These are phyloP conservation scores for Solanum chmielewskii DNA, from an alignment of 257 asterid species.

Conservation along the genomic window DNA sequence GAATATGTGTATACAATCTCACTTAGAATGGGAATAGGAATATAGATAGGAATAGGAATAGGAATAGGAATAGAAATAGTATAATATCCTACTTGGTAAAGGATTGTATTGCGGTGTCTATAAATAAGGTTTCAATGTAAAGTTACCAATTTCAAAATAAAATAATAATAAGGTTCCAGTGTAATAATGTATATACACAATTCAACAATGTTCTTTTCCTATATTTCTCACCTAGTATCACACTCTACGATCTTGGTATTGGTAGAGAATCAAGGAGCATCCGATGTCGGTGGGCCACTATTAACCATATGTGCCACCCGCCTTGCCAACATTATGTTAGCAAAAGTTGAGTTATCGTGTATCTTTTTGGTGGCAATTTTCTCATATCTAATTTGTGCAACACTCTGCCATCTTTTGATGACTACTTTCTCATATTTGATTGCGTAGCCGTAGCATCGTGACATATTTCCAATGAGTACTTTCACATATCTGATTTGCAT, in stretches of 20 bases:
- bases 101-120: background rate
- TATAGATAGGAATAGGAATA: no score
- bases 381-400: background rate
- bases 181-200: background rate
- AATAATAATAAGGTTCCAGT: background rate
- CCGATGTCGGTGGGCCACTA: background rate
- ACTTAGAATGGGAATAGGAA: background rate
- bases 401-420: background rate
- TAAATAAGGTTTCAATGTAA: background rate
- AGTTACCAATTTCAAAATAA: background rate
- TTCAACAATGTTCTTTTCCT: background rate
- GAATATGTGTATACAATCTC: background rate
- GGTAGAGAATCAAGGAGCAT: background rate
- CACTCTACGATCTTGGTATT: background rate
- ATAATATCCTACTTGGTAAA: background rate
- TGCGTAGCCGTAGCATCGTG: background rate
- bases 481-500: background rate
- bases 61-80: background rate
- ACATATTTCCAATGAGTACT: background rate
- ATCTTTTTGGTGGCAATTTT: background rate
- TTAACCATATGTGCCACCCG: background rate
- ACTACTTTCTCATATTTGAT: background rate
- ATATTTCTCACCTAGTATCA: background rate
- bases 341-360: background rate
- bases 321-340: background rate